Base-by-base conservation (phyloP, 2,329 filamentous ascomycete species). In the Magnaporthiopsis rhizophila region DNA sequence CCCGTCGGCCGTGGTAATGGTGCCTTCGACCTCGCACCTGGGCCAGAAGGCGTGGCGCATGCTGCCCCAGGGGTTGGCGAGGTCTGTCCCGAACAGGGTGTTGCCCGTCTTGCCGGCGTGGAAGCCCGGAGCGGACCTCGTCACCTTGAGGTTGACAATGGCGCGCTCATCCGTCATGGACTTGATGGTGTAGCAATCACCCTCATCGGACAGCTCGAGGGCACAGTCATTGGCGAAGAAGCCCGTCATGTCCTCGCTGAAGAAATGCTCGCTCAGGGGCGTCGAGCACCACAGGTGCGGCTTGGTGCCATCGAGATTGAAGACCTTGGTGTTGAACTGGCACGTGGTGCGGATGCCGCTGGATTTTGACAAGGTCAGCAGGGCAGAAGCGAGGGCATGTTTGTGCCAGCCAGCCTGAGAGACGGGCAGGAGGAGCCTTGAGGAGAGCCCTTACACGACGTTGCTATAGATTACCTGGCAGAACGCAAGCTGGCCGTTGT, bases 11-110 rank as follows among this genome's bases (percentile, higher is more conserved):
- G 92, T 96, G 68, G 90, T 86, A 75, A 98, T 92, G 69, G 84
- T 90, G 62, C 95, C 95, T 76, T 94, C 89, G 15, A 89, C 86
- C 60, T 81, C 82, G 77, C 91, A 95, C 69, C 93, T 86, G 38
- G 95, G 93, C 95, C 95, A 99, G 80, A 99, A 98, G 38, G 86
- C 86, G 76, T 99, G 95, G 73, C 89, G 85, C 88, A 99, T 96
- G 36, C 83, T 84, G 50, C 95, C 95, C 95, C 95, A 99, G 1
- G 95, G 95, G 69, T 93, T 86, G 68, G 81, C 76, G 24, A 89
- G 86, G 74, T 99, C 92, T 58, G 92, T 97, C 63, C 95, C 95
- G 73, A 89, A 99, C 70, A 88, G 85, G 64, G 88, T 90, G 67
- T 85, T 94, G 68, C 95, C 95, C 69, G 96, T 86, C 76, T 89